Conservation (phyloP, 2,329 filamentous ascomycete genomes). For the Cercospora zeina region DNA sequence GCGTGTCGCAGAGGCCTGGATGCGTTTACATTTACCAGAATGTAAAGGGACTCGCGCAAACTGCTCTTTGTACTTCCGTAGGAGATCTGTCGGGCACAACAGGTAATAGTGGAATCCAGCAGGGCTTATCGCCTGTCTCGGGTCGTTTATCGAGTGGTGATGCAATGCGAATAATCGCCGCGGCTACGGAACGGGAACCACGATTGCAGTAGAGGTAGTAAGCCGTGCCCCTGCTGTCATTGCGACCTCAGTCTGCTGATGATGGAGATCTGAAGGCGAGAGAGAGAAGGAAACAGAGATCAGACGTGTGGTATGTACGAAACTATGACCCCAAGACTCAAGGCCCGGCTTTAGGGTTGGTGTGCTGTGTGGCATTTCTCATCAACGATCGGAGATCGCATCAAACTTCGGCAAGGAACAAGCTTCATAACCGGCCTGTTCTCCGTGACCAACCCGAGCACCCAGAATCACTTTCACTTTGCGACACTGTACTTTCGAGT, state of each 20-base stretch:
- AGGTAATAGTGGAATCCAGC: background rate
- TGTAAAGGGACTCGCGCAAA: background rate
- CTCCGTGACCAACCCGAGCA: background rate
- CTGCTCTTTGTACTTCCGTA: background rate
- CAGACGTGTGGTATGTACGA: background rate
- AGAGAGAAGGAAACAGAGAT: background rate
- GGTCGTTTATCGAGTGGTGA: constrained; percentile 4
- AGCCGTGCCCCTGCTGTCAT: constrained; percentile 1
- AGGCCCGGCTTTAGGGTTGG: constrained; percentile 8
- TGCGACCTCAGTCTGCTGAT: background rate
- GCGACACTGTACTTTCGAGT: no score
- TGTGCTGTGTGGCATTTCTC: background rate
- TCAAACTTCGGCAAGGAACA: constrained; percentile 11
- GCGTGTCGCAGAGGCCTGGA: background rate
- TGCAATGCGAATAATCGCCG: constrained; percentile 3
- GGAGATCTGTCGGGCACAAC: background rate
- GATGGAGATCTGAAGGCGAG: background rate
- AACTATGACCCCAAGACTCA: constrained; percentile 10
- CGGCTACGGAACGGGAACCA: background rate
- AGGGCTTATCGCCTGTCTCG: constrained; percentile 9
- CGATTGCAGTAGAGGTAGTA: background rate
- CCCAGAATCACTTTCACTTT: no score
- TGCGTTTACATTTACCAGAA: constrained; percentile 4
- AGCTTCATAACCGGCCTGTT: background rate
- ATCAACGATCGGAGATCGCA: constrained; percentile 8